phyloP scores from a whole-genome alignment of 2,329 filamentous ascomycete genomes.

The Rhexocercosporidium sp. region DNA sequence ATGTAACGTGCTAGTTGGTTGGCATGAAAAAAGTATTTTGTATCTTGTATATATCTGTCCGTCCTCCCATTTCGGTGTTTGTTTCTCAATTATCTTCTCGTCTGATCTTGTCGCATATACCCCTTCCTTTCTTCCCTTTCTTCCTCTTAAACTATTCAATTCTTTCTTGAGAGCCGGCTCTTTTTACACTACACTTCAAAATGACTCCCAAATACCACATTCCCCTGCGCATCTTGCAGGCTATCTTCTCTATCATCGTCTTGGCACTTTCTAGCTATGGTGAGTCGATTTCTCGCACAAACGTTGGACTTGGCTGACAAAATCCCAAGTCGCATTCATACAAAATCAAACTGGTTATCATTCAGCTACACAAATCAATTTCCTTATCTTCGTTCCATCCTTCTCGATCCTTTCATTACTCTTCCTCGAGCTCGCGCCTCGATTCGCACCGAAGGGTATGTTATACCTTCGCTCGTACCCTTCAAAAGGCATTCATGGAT shows the following conservation, averaged over 20 bases:
- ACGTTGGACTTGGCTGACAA: background rate
- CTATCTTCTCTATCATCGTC: constrained; percentile 6
- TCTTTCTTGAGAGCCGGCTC: constrained; percentile 3
- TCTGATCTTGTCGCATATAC: background rate
- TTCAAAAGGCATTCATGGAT: background rate
- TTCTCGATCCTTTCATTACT: constrained; percentile 12
- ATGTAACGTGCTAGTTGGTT: background rate
- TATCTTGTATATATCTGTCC: background rate
- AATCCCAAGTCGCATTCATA: background rate
- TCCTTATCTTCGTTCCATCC: constrained; percentile 7
- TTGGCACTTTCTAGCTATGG: constrained; percentile 13
- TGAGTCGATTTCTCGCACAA: background rate
- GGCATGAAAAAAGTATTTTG: background rate
- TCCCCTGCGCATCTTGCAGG: constrained; percentile 2
- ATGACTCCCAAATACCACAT: constrained; percentile 1
- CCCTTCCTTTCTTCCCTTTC: background rate
- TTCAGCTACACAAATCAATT: constrained; percentile 8
- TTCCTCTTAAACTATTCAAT: background rate
- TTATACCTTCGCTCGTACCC: background rate
- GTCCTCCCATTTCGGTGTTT: background rate
- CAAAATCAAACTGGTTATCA: constrained; percentile 1
- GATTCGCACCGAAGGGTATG: constrained; percentile 2
- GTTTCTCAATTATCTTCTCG: background rate
- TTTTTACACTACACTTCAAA: background rate
- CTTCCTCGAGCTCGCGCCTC: constrained; percentile 13